Evolutionary conservation across 176 grass and related monocot genomes (phyloP), one percentile per base, ranked within the genome.

Genomic region (Hordeum marinum): DNA sequence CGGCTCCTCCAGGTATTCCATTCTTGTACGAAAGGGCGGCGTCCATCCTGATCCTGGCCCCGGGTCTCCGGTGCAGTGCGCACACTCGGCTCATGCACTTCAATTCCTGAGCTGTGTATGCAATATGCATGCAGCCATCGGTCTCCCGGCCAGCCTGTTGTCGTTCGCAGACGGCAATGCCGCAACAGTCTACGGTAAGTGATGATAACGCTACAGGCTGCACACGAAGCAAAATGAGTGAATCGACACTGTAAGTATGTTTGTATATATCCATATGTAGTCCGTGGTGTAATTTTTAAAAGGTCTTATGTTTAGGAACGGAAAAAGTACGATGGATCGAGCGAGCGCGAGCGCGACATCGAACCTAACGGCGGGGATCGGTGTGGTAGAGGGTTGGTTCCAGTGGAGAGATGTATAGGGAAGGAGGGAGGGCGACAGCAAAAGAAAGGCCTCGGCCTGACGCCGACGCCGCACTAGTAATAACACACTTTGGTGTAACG

Each of bases 11-110:
- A 68, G 45, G 75, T 37, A 55, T 12, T 32, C 27, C 60, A 86
- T 90, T 83, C 80, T 67, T 83, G 89, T 63, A 90, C 86, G 66
- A 29, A 86, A 87, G 34, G 45, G 12, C 15, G 20, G 48, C 65
- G 20, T 59, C 65, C 26, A 57, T 26, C 67, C 29, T 29, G 29
- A 29, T 29, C 29, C 2, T 29, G 29, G n/a, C n/a, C 40, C 17
- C 8, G 58, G 74, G 75, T 65, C 74, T 37, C 66, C 15, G 76
- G 26, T 52, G 55, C 80, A 87, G 76, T 84, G 76, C 43, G 50
- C 71, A 31, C 54, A 55, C 20, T 68, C 83, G 1, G 29, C 61
- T 90, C 41, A 65, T 20, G 29, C 37, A 6, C 15, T 43, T 55
- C 52, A 57, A 21, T 24, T 57, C 23, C 24, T 74, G 84, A 90